Evolutionary conservation across 495 filamentous ascomycete genomes (phyloP).

Genomic region (Penicillium tannophilum): DNA sequence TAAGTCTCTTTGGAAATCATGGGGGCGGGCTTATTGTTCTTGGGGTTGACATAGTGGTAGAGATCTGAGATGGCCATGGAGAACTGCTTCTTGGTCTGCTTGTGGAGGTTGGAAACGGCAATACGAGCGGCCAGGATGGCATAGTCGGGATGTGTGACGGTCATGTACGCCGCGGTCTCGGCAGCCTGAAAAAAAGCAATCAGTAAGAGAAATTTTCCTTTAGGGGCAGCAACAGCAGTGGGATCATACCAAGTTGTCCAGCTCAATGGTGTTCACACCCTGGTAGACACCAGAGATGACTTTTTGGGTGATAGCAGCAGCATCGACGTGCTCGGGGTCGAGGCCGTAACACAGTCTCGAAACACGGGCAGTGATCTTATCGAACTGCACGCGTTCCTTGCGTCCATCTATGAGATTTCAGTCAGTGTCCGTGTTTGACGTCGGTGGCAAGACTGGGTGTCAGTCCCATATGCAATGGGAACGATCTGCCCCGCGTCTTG

Average conservation of each 20-base stretch:
- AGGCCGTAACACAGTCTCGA: conserved; percentile 96
- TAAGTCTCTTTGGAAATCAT: conserved; percentile 93
- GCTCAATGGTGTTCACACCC: conserved; percentile 91
- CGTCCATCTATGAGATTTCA: conserved; percentile 73
- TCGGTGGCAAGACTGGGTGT: conserved; percentile 28
- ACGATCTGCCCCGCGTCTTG: conserved; percentile 11
- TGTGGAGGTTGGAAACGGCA: conserved; percentile 98
- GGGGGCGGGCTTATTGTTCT: conserved; percentile 78
- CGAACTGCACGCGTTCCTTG: conserved; percentile 99
- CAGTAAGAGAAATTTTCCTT: conserved; percentile 1
- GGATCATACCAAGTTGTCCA: conserved; percentile 86
- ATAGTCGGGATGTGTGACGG: conserved; percentile 97
- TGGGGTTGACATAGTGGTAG: conserved; percentile 95
- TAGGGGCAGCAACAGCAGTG: neutral
- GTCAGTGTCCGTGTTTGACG: conserved; percentile 25
- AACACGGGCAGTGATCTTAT: conserved; percentile 99
- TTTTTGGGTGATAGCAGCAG: conserved; percentile 97
- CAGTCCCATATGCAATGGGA: conserved; percentile 6
- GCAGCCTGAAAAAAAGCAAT: conserved; percentile 67
- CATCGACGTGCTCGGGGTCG: conserved; percentile 94
- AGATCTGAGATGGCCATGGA: conserved; percentile 90
- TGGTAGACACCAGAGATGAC: conserved; percentile 99
- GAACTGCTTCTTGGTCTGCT: conserved; percentile 99
- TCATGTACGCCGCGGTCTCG: conserved; percentile 99
- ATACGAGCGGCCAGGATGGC: conserved; percentile 98